Percentiles rank a stretch among this genome's conserved stretches.
Conservation (phyloP, 2,329 filamentous ascomycete genomes). For the Emericellopsis atlantica region DNA sequence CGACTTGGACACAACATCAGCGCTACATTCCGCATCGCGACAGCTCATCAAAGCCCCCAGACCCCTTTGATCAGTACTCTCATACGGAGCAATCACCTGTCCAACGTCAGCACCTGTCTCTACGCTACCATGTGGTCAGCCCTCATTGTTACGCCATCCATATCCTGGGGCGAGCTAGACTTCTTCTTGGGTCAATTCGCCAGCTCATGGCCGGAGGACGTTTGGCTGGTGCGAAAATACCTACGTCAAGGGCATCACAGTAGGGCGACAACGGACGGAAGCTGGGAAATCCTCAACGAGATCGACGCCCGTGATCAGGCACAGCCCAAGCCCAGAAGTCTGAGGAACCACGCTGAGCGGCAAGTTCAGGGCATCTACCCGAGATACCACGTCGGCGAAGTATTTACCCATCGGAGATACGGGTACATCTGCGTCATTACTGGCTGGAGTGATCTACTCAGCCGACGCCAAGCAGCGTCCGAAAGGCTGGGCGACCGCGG, state of each 20-base stretch:
- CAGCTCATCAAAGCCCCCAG: constrained; percentile 13
- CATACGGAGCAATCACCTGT: constrained; percentile 17
- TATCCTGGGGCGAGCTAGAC: constrained; percentile 42
- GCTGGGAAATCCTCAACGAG: neutral
- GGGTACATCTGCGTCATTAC: constrained; percentile 70
- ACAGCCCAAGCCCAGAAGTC: neutral
- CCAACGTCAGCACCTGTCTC: constrained; percentile 43
- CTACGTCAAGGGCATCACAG: constrained; percentile 10
- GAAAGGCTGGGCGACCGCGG: constrained; percentile 5
- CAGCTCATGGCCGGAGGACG: constrained; percentile 44
- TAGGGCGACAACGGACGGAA: neutral
- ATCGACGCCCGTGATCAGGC: neutral
- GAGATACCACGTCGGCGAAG: constrained; percentile 60
- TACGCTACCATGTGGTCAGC: constrained; percentile 67
- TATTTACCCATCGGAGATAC: constrained; percentile 75
- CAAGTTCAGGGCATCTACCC: constrained; percentile 6
- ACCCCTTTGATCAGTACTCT: constrained; percentile 18
- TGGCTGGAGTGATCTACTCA: constrained; percentile 60
- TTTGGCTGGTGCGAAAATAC: constrained; percentile 56
- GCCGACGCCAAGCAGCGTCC: neutral
- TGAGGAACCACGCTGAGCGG: neutral
- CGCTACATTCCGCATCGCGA: constrained; percentile 34
- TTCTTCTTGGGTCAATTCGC: constrained; percentile 40
- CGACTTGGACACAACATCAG: constrained; percentile 56
- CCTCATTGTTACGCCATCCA: constrained; percentile 38